Base-by-base conservation (phyloP, 768 basidiomycete genomes). In the Boletus patriciae region DNA sequence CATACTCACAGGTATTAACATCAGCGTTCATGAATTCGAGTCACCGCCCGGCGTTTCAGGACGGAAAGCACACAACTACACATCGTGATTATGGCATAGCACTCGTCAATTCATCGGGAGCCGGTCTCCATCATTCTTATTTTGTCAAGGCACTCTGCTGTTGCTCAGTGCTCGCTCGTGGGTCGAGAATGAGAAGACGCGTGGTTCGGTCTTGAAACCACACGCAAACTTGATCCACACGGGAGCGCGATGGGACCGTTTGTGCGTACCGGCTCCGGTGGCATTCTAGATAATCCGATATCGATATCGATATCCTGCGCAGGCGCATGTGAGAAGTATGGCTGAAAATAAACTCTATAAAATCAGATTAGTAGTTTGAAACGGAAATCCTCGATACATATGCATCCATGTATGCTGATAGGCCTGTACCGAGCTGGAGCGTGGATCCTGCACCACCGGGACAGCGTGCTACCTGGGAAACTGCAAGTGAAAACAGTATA, bases 1-100 rank as follows among this genome's bases (percentile, higher is more conserved):
- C 27, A 52, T 44, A 51, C 52, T 56, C 66, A 58, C 58, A 38
- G 47, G 49, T 3, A 42, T 57, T 58, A 59, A 42, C 62, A 62
- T 49, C 52, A 40, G 44, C 7, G 8, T 45, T 44, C 51, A 54
- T 59, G 56, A 47, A 49, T 53, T 63, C 54, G 68, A 58, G 49
- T 36, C 47, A 52, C 60, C 50, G 27, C 21, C 50, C 48, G 47
- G 37, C 21, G 19, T 52, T 47, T 46, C 38, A 54, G 50, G 53
- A 50, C 36, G 19, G 42, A 49, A 44, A 46, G n/a, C 10, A 27
- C 29, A 41, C 49, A 37, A 38, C 38, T 38, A 47, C 27, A 33
- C 23, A 9, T n/a, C 48, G 44, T 19, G 34, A 42, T 31, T 51
- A 56, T 53, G 34, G 42, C 52, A 63, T n/a, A 29, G 25, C 40